Base-by-base conservation (phyloP, 208 protist genomes). In the Leishmania major region DNA sequence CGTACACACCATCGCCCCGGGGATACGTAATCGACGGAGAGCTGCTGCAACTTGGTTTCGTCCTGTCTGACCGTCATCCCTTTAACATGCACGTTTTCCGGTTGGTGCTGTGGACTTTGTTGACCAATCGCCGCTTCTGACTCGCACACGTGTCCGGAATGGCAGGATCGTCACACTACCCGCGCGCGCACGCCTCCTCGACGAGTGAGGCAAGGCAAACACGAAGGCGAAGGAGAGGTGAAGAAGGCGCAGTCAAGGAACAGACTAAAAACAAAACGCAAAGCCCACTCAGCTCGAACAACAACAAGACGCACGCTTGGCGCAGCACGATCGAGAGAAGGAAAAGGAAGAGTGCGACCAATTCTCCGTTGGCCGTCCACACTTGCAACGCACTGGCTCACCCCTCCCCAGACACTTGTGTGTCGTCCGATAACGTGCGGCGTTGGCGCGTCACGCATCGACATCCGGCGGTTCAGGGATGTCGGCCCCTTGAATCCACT, bases 401-500 rank as follows among this genome's bases (percentile, higher is more conserved):
- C 47, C 3, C 45, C 37, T 6, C 6, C 4, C 37, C 40, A 22
- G 37, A 74, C 2, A 55, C 19, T 40, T 0, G 37, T 74, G 2
- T 25, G 11, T 53, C 31, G 22, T 37, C 0, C 62, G 62, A 5
- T 55, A 4, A 64, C 37, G 13, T 51, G 28, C 8, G 3, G 31
- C 51, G 43, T 59, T 53, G 70, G 25, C 55, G 70, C 72, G 15
- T 49, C 74, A 82, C 49, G 88, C 91, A 60, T 92, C 90, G 43
- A 93, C 82, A 45, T 97, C 93, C 8, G 88, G 87, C 5, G 93
- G 92, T 80, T 97, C 91, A 2, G 89, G 88, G 45, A 93, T 91
- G 57, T 93, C 81, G 1, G 89, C 92, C 28, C 92, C 92, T 43
- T 92, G 82, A 78, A 97, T 90, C 93, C 93, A 96, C 78, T 92